These are phyloP conservation scores for Viola pubescens DNA, from an alignment of 441 rosid genomes.

Conservation along the genomic window DNA sequence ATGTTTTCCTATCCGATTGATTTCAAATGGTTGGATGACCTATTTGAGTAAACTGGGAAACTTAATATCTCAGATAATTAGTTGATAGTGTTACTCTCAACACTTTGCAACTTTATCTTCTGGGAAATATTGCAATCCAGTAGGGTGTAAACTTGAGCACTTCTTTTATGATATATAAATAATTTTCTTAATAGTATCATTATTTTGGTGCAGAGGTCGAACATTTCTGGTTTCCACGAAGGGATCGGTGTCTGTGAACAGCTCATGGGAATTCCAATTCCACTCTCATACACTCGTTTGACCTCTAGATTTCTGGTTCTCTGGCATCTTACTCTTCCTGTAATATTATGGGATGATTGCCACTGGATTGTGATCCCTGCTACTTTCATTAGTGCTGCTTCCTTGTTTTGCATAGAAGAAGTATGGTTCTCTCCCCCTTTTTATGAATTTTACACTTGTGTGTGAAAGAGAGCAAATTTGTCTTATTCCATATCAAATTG, in stretches of 20 bases:
- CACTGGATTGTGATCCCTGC: slow-evolving; percentile 97
- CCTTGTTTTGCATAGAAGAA: slow-evolving; percentile 94
- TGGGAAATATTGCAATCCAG: no score
- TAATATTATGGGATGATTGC: slow-evolving; percentile 96
- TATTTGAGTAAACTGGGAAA: no score
- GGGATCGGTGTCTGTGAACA: slow-evolving; percentile 83
- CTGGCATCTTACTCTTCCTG: slow-evolving; percentile 89
- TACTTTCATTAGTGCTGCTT: slow-evolving; percentile 89
- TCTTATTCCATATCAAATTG: not conserved
- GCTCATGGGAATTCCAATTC: slow-evolving; percentile 77
- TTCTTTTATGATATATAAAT: no score
- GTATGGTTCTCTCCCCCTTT: slow-evolving; percentile 26
- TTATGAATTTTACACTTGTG: not conserved
- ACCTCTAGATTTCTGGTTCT: slow-evolving; percentile 91
- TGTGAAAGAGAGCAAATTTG: not conserved
- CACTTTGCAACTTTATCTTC: no score
- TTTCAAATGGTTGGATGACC: not conserved
- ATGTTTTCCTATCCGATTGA: not conserved
- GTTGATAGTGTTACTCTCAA: no score
- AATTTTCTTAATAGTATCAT: not conserved
- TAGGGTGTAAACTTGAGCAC: no score
- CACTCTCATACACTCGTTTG: slow-evolving; percentile 84
- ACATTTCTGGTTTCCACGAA: slow-evolving; percentile 62
- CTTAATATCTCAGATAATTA: not conserved
- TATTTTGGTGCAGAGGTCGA: slow-evolving; percentile 48